Base-by-base conservation (phyloP, 75 land plant species). In the Cryptomeria japonica region DNA sequence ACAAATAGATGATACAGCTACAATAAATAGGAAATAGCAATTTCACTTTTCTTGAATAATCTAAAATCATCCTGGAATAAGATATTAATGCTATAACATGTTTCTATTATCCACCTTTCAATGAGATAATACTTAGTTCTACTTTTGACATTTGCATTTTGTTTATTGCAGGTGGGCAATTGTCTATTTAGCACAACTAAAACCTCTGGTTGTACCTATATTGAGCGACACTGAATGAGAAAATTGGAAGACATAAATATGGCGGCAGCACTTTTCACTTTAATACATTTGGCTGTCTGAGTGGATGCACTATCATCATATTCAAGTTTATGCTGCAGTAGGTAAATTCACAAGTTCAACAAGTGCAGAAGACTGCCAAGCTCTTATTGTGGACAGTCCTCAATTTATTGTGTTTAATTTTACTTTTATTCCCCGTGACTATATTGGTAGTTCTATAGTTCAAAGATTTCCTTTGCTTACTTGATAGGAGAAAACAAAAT, bases 111-210 rank as follows among this genome's bases (percentile, higher is more conserved):
- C 47, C 15, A 13, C n/a, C 6, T 22, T 82, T 1, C 28, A 41
- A 28, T 82, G 84, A 28, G 31, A 82, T 44, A 32, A 46, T n/a
- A 80, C 14, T 80, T 39, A 28, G 31, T 82, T 19, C 25, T 41
- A 28, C 11, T 82, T 19, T 11, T 36, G 37, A 53, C 49, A 15
- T 85, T 47, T 16, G 28, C 32, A 34, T 56, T 85, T 16, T 85
- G 36, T 85, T 32, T 85, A 64, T 85, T 85, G 84, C 56, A 85
- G 86, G 86, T 85, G 86, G 86, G 86, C 86, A 56, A 85, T 85
- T 85, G 64, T 85, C 56, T 85, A 85, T 85, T 32, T 85, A 85
- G 86, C 86, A 85, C 86, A 85, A 56, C 64, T 85, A 53, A 85
- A 85, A 85, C 86, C 86, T 53, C 56, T 85, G 38, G 2, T 85